Conservation (phyloP, 2,329 filamentous ascomycete species). For the Paraphoma sp. region DNA sequence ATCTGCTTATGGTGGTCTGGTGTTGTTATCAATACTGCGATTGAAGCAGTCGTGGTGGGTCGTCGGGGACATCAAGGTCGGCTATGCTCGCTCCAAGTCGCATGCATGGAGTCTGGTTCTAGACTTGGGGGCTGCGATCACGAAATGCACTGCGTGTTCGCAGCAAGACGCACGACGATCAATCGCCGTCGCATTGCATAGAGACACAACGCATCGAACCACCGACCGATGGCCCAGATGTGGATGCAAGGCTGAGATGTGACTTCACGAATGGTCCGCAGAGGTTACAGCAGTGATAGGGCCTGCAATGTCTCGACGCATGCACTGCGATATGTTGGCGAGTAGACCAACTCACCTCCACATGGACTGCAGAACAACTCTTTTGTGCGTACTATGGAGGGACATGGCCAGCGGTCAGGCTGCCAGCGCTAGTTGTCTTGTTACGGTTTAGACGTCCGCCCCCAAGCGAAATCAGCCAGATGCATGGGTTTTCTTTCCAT, state of each 20-base stretch:
- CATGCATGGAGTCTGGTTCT: neutral
- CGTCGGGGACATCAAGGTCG: neutral
- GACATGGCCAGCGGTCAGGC: conserved; percentile 42
- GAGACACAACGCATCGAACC: neutral
- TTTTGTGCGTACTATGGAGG: conserved; percentile 2
- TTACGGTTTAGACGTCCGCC: conserved; percentile 27
- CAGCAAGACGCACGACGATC: neutral
- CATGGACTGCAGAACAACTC: neutral
- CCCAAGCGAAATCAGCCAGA: conserved; percentile 21
- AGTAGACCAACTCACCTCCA: conserved; percentile 15
- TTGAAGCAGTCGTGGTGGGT: neutral
- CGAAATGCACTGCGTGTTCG: neutral
- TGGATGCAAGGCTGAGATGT: neutral
- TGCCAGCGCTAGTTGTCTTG: conserved; percentile 19
- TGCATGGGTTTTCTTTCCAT: conserved; percentile 21
- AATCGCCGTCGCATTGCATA: neutral
- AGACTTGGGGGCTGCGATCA: neutral
- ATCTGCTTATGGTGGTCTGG: neutral
- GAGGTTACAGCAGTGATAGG: neutral
- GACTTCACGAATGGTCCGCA: neutral
- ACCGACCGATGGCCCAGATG: neutral
- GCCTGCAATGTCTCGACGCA: neutral
- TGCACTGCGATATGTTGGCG: neutral
- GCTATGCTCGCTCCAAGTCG: neutral
- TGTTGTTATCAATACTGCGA: neutral